Evolutionary conservation across 1,284 basidiomycete species (phyloP).

Genomic region (Microbotryomycetes sp.): DNA sequence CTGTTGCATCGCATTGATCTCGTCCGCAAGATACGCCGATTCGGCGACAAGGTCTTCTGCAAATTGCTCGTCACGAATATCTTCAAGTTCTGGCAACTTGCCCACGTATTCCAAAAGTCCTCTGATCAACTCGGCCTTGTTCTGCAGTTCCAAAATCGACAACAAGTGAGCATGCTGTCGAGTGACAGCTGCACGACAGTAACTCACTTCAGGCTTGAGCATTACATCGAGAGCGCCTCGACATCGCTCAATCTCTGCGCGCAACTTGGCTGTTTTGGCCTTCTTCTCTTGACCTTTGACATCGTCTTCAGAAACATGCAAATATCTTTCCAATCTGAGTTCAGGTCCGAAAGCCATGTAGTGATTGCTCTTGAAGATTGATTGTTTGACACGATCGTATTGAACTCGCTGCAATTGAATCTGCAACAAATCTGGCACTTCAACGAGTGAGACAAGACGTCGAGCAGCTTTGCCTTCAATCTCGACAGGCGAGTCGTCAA

Average conservation of each 20-base stretch:
- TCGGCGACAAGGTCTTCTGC: slow-evolving; percentile 54
- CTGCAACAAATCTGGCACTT: slow-evolving; percentile 83
- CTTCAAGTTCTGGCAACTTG: slow-evolving; percentile 54
- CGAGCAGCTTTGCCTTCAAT: slow-evolving; percentile 76
- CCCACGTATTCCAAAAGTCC: neutral
- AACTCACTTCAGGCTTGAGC: slow-evolving; percentile 47
- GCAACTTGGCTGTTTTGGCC: slow-evolving; percentile 58
- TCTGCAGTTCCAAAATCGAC: neutral
- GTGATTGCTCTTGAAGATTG: slow-evolving; percentile 92
- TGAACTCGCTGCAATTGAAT: slow-evolving; percentile 95
- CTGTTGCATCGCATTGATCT: slow-evolving; percentile 21
- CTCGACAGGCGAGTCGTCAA: slow-evolving; percentile 75
- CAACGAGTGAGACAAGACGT: slow-evolving; percentile 80
- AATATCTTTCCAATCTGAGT: slow-evolving; percentile 85
- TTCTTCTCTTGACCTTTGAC: slow-evolving; percentile 53
- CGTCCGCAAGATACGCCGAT: slow-evolving; percentile 55
- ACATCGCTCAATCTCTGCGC: slow-evolving; percentile 56
- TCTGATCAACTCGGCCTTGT: neutral
- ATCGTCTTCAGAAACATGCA: slow-evolving; percentile 59
- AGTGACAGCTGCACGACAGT: neutral
- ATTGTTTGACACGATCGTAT: slow-evolving; percentile 82
- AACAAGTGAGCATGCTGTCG: neutral
- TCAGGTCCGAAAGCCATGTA: slow-evolving; percentile 85
- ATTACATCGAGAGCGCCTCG: slow-evolving; percentile 63
- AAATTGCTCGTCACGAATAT: slow-evolving; percentile 39